Percentiles rank a stretch among this genome's conserved stretches.
Evolutionary conservation across 345 rosid genomes (phyloP).

Genomic region (Citrus glauca): DNA sequence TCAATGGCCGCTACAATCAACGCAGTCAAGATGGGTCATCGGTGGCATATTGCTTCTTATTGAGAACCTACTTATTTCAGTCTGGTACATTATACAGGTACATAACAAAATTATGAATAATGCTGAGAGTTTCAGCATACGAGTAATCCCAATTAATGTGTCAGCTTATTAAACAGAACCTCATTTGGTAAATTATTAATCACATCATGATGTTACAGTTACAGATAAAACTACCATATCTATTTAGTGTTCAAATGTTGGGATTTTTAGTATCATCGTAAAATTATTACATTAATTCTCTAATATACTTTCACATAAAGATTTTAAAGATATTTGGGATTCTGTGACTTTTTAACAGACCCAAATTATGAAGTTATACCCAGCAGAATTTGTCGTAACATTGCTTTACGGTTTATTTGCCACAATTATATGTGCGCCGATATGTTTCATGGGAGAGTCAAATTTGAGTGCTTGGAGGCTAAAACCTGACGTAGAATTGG

Average conservation of each 20-base stretch:
- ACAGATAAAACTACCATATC: too few relatives aligned
- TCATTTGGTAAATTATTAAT: too few relatives aligned
- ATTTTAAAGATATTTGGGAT: background rate
- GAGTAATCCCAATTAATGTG: too few relatives aligned
- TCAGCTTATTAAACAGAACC: too few relatives aligned
- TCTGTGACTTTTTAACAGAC: slow-evolving; percentile 18
- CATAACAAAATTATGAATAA: too few relatives aligned
- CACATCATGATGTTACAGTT: too few relatives aligned
- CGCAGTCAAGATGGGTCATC: slow-evolving; percentile 25
- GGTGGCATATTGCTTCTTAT: slow-evolving; percentile 29
- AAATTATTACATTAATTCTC: too few relatives aligned
- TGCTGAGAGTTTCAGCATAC: too few relatives aligned
- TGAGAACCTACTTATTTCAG: slow-evolving; percentile 19
- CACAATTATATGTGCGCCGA: slow-evolving; percentile 31
- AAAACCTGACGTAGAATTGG: slow-evolving; percentile 27
- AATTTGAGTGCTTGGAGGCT: slow-evolving; percentile 30
- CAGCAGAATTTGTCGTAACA: slow-evolving; percentile 28
- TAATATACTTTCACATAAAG: background rate
- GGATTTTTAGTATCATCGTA: too few relatives aligned
- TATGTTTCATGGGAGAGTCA: slow-evolving; percentile 35
- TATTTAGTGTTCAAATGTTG: too few relatives aligned
- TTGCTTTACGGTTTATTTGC: slow-evolving; percentile 24
- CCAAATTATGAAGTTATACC: slow-evolving; percentile 36
- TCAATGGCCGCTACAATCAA: background rate
- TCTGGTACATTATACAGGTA: slow-evolving; percentile 34